These are phyloP conservation scores for Hypoxylon trugodes DNA, from an alignment of 495 filamentous ascomycete genomes.

Conservation along the genomic window DNA sequence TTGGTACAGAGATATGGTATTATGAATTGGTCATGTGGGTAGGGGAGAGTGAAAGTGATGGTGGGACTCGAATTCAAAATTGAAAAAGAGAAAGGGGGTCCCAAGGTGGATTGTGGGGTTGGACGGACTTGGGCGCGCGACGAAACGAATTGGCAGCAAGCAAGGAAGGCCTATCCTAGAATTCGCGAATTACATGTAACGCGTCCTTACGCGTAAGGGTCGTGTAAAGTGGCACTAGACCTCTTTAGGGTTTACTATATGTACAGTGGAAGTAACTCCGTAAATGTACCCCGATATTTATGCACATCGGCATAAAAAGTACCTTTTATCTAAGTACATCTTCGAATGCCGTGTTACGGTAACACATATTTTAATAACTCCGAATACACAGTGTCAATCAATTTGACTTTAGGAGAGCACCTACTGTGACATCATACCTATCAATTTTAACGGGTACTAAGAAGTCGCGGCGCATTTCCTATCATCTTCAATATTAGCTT, in stretches of 20 bases:
- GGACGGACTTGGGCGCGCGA: neutral
- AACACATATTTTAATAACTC: neutral
- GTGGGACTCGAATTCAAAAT: neutral
- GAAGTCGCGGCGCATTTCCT: conserved; percentile 13
- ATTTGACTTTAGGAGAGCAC: neutral
- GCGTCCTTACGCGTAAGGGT: conserved; percentile 20
- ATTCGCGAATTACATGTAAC: neutral
- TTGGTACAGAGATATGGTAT: neutral
- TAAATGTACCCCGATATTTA: no score
- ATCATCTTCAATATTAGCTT: neutral
- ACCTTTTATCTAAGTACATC: neutral
- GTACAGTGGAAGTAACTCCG: no score
- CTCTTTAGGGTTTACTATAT: no score
- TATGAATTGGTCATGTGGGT: neutral
- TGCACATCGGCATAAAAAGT: no score
- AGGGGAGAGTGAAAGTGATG: neutral
- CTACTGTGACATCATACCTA: conserved; percentile 34
- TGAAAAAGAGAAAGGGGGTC: conserved; percentile 12
- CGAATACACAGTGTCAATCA: conserved; percentile 4
- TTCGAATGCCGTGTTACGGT: neutral
- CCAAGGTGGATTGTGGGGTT: conserved; percentile 18
- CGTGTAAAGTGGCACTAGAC: conserved; percentile 55
- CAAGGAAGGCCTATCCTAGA: no score
- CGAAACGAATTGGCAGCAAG: conserved; percentile 21
- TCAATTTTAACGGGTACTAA: neutral